Percentiles rank a stretch among this genome's conserved stretches.
Conservation (phyloP, 208 protist species). For the Trypanosoma mega region DNA sequence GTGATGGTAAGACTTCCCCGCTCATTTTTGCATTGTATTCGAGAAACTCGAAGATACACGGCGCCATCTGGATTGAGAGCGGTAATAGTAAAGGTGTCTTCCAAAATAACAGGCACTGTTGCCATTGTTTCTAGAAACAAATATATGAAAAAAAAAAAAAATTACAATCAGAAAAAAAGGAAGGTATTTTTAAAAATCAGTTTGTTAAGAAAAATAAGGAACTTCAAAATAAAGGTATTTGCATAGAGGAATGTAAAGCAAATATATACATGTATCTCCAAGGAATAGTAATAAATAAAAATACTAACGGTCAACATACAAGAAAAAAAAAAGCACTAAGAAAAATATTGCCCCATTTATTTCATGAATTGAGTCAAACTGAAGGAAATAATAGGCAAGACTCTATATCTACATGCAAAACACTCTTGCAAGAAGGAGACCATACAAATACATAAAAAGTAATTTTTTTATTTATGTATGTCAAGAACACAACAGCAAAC, state of each 20-base stretch:
- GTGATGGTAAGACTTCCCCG: slow-evolving; percentile 70
- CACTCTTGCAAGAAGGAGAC: neutral
- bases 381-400: too few species aligned
- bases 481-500: too few species aligned
- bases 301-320: neutral
- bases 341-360: neutral
- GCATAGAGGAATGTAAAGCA: neutral
- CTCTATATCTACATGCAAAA: slow-evolving; percentile 11
- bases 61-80: slow-evolving; percentile 72
- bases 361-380: neutral
- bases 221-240: neutral
- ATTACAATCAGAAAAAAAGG: too few species aligned
- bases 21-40: slow-evolving; percentile 82
- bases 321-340: neutral
- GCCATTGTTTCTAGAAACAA: slow-evolving; percentile 22
- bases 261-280: neutral
- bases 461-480: too few species aligned
- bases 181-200: neutral
- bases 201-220: slow-evolving; percentile 7
- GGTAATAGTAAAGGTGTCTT: slow-evolving; percentile 89
- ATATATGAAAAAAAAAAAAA: slow-evolving; percentile 9
- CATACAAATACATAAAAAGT: too few species aligned
- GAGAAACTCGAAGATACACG: slow-evolving; percentile 86
- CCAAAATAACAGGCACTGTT: slow-evolving; percentile 77
- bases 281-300: neutral